Conservation (phyloP, 75 land plant species). For the Adiantum capillusveneris region DNA sequence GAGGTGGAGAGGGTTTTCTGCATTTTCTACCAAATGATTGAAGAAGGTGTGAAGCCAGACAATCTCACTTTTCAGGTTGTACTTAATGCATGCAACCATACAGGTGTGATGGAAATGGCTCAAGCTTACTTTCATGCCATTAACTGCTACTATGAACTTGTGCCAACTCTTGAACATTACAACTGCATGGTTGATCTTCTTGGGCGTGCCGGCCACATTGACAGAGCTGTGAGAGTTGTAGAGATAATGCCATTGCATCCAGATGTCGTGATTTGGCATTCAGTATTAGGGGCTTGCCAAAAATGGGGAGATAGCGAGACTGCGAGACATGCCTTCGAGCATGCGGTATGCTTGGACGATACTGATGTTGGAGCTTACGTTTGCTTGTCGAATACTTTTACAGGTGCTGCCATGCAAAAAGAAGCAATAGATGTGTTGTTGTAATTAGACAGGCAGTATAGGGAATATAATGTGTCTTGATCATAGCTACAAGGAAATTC, state of each 20-base stretch:
- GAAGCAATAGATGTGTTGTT: neutral
- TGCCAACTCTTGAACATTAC: slow-evolving; percentile 11
- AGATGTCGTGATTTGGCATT: neutral
- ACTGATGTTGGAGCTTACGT: neutral
- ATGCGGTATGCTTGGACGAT: neutral
- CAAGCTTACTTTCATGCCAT: neutral
- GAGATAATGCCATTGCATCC: slow-evolving; percentile 2
- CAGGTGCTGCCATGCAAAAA: neutral
- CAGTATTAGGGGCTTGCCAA: neutral
- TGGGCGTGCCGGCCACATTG: neutral
- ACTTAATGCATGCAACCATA: neutral
- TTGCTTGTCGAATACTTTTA: neutral
- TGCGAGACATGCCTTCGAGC: neutral
- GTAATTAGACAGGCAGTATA: no score
- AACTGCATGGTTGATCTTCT: slow-evolving; percentile 17
- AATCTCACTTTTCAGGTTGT: neutral
- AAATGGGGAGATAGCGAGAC: neutral
- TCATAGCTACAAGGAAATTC: no score
- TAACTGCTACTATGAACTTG: slow-evolving; percentile 5
- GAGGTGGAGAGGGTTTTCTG: neutral
- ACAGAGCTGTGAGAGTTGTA: neutral
- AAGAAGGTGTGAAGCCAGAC: slow-evolving; percentile 2
- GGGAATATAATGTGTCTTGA: no score
- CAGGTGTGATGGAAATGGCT: neutral
- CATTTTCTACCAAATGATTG: neutral